These are phyloP conservation scores for Triticum dicoccoides DNA, from an alignment of 176 grass and related monocot genomes.

Conservation along the genomic window DNA sequence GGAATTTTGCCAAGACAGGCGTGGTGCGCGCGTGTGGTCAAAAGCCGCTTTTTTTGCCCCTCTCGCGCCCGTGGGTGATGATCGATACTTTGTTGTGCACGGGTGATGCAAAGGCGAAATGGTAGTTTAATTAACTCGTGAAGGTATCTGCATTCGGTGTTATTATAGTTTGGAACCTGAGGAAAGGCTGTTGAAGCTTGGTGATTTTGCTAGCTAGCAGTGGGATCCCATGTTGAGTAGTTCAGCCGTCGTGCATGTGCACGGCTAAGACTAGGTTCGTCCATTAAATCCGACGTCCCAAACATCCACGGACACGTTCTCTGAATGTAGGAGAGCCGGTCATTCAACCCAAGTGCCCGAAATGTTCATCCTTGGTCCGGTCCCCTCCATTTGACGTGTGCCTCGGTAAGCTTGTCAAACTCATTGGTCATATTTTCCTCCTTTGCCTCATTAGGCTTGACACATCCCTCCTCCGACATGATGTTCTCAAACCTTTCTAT, in stretches of 20 bases:
- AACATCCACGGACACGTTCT: too few relatives aligned
- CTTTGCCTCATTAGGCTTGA: too few relatives aligned
- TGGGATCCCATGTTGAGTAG: not conserved
- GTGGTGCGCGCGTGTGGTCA: constrained; percentile 7
- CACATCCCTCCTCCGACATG: too few relatives aligned
- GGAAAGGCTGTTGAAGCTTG: not conserved
- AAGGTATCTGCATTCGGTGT: not conserved
- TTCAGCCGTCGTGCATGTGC: not conserved
- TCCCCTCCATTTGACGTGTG: too few relatives aligned
- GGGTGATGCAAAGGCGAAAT: not conserved
- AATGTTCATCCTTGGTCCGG: too few relatives aligned
- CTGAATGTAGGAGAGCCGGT: too few relatives aligned
- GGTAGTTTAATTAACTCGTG: not conserved
- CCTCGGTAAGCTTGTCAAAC: too few relatives aligned
- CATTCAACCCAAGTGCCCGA: too few relatives aligned
- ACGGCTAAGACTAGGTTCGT: not conserved
- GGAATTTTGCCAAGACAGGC: not conserved
- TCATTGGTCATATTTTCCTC: too few relatives aligned
- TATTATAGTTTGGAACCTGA: not conserved
- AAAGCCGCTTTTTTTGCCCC: not conserved
- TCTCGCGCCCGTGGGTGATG: not conserved
- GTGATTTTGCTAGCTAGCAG: not conserved
- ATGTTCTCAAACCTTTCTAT: too few relatives aligned
- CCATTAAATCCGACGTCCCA: too few relatives aligned
- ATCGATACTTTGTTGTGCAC: constrained; percentile 20